Percentiles rank a stretch among this genome's conserved stretches.
Evolutionary conservation across 2,329 filamentous ascomycete genomes (phyloP).

Genomic region (Phoma sp.): DNA sequence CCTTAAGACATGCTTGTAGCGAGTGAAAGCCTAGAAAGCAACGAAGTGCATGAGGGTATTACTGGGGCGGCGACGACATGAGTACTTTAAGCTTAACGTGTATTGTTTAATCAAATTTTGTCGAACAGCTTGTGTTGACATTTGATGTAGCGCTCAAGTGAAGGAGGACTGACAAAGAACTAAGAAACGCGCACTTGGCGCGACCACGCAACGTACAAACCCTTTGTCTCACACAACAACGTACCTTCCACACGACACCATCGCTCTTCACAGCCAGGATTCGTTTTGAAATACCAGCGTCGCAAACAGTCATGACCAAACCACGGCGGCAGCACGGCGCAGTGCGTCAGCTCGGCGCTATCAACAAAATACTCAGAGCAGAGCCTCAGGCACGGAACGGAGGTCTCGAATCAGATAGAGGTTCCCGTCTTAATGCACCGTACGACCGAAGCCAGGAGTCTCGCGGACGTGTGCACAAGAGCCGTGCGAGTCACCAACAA

Average conservation of each 20-base stretch:
- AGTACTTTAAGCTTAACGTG: neutral
- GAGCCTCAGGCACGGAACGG: neutral
- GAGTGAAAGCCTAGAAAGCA: neutral
- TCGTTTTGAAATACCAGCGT: neutral
- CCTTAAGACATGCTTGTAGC: neutral
- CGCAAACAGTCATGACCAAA: neutral
- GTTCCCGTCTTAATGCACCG: neutral
- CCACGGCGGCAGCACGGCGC: neutral
- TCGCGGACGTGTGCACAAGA: neutral
- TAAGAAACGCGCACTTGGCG: neutral
- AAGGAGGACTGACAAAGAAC: neutral
- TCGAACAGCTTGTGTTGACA: neutral
- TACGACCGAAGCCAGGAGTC: neutral
- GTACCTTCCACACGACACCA: neutral
- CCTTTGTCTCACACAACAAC: neutral
- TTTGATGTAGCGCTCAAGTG: neutral
- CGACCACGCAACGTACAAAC: neutral
- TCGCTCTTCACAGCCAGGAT: neutral
- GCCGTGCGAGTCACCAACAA: neutral
- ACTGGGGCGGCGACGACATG: neutral
- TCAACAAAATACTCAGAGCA: slow-evolving; percentile 7
- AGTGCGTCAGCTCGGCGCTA: neutral
- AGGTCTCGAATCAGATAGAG: no score
- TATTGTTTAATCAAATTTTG: neutral
- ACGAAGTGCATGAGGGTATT: neutral